Conservation (phyloP, 2,329 filamentous ascomycete species). For the Colletotrichum nymphaeae region DNA sequence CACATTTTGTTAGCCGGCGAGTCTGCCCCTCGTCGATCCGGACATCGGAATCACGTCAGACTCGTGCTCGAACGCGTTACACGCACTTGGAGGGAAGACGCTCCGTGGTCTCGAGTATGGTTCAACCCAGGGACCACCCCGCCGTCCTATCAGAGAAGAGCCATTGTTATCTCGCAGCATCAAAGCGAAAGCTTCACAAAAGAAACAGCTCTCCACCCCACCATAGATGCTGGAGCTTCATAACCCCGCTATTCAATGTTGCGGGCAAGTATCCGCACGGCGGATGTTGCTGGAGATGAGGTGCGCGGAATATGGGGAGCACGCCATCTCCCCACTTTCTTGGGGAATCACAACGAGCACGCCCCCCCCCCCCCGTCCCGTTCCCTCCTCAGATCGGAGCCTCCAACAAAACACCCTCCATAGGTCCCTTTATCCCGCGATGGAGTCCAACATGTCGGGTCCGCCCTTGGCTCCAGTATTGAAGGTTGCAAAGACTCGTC, state of each 20-base stretch:
- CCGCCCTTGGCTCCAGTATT: not conserved
- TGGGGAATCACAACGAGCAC: slow-evolving; percentile 25
- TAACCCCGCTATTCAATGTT: not conserved
- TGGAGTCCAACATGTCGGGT: not conserved
- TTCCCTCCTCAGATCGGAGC: slow-evolving; percentile 22
- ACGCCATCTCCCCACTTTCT: slow-evolving; percentile 37
- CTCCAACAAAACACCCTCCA: slow-evolving; percentile 2
- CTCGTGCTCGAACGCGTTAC: slow-evolving; percentile 27
- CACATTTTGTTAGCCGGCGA: slow-evolving; percentile 4
- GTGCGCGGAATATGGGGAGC: slow-evolving; percentile 25
- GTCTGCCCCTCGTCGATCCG: slow-evolving; percentile 4
- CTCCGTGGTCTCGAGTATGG: not conserved
- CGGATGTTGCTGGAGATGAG: slow-evolving; percentile 12
- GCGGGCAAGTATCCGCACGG: not conserved
- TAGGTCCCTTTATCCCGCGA: not conserved
- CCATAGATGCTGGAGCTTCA: slow-evolving; percentile 1
- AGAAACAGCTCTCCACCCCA: slow-evolving; percentile 3
- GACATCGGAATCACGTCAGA: slow-evolving; percentile 34
- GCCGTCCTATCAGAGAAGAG: slow-evolving; percentile 26
- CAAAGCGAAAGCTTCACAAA: slow-evolving; percentile 3
- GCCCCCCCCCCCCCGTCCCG: not conserved
- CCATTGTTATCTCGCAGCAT: slow-evolving; percentile 25
- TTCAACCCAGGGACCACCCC: not conserved
- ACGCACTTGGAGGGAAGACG: slow-evolving; percentile 6
- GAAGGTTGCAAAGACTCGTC: not conserved